phyloP scores from a whole-genome alignment of 1,284 basidiomycete species.

The Bjerkandera adusta region DNA sequence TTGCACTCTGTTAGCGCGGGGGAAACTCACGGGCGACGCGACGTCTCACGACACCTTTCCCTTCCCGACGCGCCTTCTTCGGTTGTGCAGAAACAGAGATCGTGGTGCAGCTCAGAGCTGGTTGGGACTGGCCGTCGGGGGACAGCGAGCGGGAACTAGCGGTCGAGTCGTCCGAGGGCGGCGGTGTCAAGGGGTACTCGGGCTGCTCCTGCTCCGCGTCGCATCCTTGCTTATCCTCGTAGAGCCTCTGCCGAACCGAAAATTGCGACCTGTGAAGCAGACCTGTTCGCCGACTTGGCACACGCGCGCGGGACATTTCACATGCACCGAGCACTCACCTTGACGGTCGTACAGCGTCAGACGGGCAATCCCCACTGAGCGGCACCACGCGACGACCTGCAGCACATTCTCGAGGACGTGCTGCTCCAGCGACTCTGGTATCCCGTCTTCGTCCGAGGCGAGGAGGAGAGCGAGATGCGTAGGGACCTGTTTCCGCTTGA shows the following conservation, averaged over 20 bases:
- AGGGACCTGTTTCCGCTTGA: slow-evolving; percentile 53
- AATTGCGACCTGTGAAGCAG: slow-evolving; percentile 40
- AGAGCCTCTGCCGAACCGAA: slow-evolving; percentile 39
- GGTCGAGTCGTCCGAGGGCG: slow-evolving; percentile 63
- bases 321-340: slow-evolving; percentile 42
- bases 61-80: slow-evolving; percentile 16
- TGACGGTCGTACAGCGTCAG: slow-evolving; percentile 69
- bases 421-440: slow-evolving; percentile 36
- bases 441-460: slow-evolving; percentile 34
- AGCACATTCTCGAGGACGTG: slow-evolving; percentile 52
- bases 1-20: neutral
- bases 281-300: slow-evolving; percentile 35
- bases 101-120: slow-evolving; percentile 36
- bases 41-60: slow-evolving; percentile 22
- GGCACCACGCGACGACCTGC: slow-evolving; percentile 58
- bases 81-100: slow-evolving; percentile 29
- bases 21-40: slow-evolving; percentile 13
- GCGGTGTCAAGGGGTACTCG: slow-evolving; percentile 70
- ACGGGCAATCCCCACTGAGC: slow-evolving; percentile 48
- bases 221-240: slow-evolving; percentile 37
- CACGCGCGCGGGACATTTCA: neutral
- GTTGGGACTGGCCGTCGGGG: slow-evolving; percentile 36
- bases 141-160: slow-evolving; percentile 61
- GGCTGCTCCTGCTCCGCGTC: slow-evolving; percentile 40
- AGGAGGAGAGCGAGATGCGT: slow-evolving; percentile 65